Evolutionary conservation across 305 asterid genomes (phyloP).

Genomic region (Ruellia speciosa): DNA sequence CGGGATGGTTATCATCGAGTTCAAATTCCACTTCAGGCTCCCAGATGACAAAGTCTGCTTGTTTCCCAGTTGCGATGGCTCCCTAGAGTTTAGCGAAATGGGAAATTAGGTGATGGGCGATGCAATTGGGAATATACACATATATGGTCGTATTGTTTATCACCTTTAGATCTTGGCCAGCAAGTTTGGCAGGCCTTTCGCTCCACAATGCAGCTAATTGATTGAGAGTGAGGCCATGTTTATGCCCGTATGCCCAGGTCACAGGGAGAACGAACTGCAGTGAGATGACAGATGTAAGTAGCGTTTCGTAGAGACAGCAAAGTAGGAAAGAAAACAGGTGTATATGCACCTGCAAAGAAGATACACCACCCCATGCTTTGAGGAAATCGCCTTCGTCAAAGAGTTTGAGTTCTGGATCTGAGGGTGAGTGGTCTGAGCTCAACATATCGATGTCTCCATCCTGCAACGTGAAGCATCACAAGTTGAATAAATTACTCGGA

Average conservation of each 20-base stretch:
- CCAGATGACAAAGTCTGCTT: slow-evolving; percentile 90
- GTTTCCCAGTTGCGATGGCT: slow-evolving; percentile 46
- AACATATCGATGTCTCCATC: slow-evolving; percentile 85
- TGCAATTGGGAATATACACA: not conserved
- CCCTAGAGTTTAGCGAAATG: slow-evolving; percentile 47
- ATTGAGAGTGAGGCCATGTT: slow-evolving; percentile 47
- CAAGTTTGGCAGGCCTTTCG: slow-evolving; percentile 90
- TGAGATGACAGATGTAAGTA: not conserved
- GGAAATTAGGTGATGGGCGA: too few relatives aligned
- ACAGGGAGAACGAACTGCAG: slow-evolving; percentile 87
- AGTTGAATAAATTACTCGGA: not conserved
- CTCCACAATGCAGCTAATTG: slow-evolving; percentile 92
- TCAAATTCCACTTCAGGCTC: slow-evolving; percentile 71
- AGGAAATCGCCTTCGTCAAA: slow-evolving; percentile 73
- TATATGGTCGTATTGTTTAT: not conserved
- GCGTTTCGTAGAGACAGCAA: not conserved
- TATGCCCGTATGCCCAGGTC: slow-evolving; percentile 84
- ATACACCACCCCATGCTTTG: slow-evolving; percentile 96
- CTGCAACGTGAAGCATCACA: slow-evolving; percentile 29
- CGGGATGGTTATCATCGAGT: slow-evolving; percentile 52
- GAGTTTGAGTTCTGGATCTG: slow-evolving; percentile 80
- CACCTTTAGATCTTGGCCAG: slow-evolving; percentile 69
- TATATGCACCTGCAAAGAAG: slow-evolving; percentile 71
- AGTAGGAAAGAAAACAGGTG: not conserved
- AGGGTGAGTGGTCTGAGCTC: slow-evolving; percentile 94